phyloP scores from a whole-genome alignment of 2,329 filamentous ascomycete species.

The Exophiala viscosa region DNA sequence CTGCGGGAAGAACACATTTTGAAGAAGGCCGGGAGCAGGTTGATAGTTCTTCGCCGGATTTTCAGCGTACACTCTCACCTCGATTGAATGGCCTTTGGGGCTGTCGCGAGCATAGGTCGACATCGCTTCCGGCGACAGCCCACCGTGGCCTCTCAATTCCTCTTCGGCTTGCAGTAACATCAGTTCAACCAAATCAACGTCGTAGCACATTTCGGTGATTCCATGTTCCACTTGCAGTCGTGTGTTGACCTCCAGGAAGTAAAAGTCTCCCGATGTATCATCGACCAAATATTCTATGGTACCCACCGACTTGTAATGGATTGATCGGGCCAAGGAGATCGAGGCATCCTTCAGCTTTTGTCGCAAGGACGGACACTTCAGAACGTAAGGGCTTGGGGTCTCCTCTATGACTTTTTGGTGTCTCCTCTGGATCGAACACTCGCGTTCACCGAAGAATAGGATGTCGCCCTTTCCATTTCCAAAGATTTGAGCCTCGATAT shows the following conservation, averaged over 20 bases:
- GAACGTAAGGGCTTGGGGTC: slow-evolving; percentile 69
- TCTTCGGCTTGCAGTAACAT: slow-evolving; percentile 55
- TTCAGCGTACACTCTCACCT: slow-evolving; percentile 55
- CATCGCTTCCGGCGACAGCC: slow-evolving; percentile 40
- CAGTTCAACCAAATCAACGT: slow-evolving; percentile 52
- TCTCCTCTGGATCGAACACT: slow-evolving; percentile 79
- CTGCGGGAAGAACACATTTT: slow-evolving; percentile 55
- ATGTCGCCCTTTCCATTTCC: slow-evolving; percentile 74
- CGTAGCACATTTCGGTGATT: slow-evolving; percentile 55
- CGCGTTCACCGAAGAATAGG: slow-evolving; percentile 78
- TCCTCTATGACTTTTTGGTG: slow-evolving; percentile 92
- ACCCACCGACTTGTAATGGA: slow-evolving; percentile 74
- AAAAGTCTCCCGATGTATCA: slow-evolving; percentile 74
- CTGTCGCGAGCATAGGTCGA: slow-evolving; percentile 38
- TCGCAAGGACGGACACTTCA: slow-evolving; percentile 53
- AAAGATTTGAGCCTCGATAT: slow-evolving; percentile 88
- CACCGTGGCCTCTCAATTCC: slow-evolving; percentile 43
- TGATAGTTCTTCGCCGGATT: slow-evolving; percentile 57
- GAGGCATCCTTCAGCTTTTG: slow-evolving; percentile 63
- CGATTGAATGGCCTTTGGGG: slow-evolving; percentile 50
- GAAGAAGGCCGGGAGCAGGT: slow-evolving; percentile 57
- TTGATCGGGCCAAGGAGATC: slow-evolving; percentile 57
- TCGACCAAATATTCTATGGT: slow-evolving; percentile 90
- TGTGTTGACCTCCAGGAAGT: slow-evolving; percentile 59
- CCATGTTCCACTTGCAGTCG: slow-evolving; percentile 54